Conservation (phyloP, 2,329 filamentous ascomycete species). For the Penicillium janthinellum region DNA sequence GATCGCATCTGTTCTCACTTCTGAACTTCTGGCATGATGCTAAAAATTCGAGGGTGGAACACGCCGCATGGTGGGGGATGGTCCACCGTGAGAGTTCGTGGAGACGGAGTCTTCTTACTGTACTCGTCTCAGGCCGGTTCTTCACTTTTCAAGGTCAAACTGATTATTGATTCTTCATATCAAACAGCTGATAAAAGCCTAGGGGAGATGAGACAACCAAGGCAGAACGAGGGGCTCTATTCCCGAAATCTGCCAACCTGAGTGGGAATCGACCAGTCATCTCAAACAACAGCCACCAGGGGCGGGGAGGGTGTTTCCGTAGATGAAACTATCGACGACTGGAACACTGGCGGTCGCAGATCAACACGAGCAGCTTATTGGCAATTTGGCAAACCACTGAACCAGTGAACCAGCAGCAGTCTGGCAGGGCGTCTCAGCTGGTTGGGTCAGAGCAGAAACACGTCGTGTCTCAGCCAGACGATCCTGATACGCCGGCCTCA, state of each 20-base stretch:
- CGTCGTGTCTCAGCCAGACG: constrained; percentile 37
- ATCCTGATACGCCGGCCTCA: constrained; percentile 26
- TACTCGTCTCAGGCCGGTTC: too few species aligned
- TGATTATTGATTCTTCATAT: too few species aligned
- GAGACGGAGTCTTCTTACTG: background rate
- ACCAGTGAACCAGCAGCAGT: too few species aligned
- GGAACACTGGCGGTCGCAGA: constrained; percentile 9
- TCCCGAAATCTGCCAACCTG: background rate
- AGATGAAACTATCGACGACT: constrained; percentile 6
- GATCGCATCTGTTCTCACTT: background rate
- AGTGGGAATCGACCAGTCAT: background rate
- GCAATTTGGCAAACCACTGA: background rate
- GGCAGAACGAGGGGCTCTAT: background rate
- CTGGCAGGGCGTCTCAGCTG: background rate
- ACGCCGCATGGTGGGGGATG: background rate
- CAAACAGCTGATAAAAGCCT: too few species aligned
- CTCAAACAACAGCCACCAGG: background rate
- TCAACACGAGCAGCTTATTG: background rate
- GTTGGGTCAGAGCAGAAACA: constrained; percentile 32
- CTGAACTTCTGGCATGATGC: background rate
- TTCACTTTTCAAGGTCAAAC: too few species aligned
- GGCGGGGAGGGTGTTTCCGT: background rate
- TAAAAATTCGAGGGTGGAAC: background rate
- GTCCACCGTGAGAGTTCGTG: background rate
- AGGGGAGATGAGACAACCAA: background rate